Conservation (phyloP, 2,329 filamentous ascomycete genomes). For the Metarhizium album region DNA sequence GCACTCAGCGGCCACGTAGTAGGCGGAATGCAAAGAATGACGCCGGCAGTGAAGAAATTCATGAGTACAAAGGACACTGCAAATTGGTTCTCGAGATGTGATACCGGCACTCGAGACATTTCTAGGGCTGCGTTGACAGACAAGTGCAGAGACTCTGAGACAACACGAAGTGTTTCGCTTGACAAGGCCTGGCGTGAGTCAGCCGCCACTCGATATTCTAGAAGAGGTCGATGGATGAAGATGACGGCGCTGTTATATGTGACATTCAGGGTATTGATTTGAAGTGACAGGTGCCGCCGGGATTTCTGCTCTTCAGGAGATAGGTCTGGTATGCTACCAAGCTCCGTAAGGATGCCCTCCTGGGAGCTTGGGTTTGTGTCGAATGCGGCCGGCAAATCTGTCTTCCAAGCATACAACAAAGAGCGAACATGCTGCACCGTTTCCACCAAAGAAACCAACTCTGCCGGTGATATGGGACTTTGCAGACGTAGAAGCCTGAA, state of each 20-base stretch:
- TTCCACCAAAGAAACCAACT: constrained; percentile 9
- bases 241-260: constrained; percentile 3
- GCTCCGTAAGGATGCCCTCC: neutral
- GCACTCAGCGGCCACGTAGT: constrained; percentile 17
- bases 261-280: neutral
- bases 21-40: constrained; percentile 19
- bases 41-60: constrained; percentile 13
- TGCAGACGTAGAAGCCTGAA: constrained; percentile 15
- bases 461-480: constrained; percentile 11
- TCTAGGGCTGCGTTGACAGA: constrained; percentile 18
- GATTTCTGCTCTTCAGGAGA: neutral
- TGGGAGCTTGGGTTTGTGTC: constrained; percentile 3
- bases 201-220: constrained; percentile 3
- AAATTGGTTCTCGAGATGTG: constrained; percentile 16
- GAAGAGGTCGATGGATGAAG: constrained; percentile 3
- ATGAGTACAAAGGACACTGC: constrained; percentile 11
- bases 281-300: constrained; percentile 2
- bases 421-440: constrained; percentile 8
- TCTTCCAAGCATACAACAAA: constrained; percentile 9
- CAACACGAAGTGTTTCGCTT: constrained; percentile 10
- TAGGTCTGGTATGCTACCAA: neutral
- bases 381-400: constrained; percentile 1
- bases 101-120: constrained; percentile 17
- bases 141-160: constrained; percentile 14
- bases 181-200: constrained; percentile 3